Percentiles rank a stretch among this genome's conserved stretches.
These are phyloP conservation scores for Nicotiana attenuata DNA, from an alignment of 257 asterid genomes.

Conservation along the genomic window DNA sequence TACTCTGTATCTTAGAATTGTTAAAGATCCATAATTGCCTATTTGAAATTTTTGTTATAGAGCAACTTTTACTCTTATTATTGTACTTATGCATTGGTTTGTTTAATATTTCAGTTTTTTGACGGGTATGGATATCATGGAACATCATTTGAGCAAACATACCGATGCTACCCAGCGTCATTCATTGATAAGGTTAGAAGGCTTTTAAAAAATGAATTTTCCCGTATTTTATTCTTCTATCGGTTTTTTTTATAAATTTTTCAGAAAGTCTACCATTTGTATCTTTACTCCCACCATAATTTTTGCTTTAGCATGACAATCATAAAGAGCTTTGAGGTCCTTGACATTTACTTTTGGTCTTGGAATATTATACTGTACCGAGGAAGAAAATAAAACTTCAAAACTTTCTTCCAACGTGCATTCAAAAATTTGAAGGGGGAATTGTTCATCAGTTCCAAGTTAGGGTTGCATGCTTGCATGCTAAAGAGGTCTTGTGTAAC, in stretches of 20 bases:
- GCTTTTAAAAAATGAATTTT: neutral
- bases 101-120: conserved; percentile 59
- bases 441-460: neutral
- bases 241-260: too few relatives aligned
- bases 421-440: too few relatives aligned
- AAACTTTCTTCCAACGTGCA: too few relatives aligned
- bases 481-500: neutral
- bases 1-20: neutral
- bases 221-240: neutral
- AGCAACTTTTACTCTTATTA: neutral
- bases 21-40: neutral
- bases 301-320: neutral
- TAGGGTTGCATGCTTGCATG: neutral
- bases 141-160: conserved; percentile 89
- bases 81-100: conserved; percentile 3
- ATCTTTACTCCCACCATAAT: too few relatives aligned
- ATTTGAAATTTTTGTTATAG: neutral
- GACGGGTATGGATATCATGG: conserved; percentile 96
- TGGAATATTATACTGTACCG: too few relatives aligned
- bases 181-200: conserved; percentile 89
- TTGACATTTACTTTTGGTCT: too few relatives aligned
- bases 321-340: too few relatives aligned
- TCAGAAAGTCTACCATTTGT: neutral
- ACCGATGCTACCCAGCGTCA: conserved; percentile 93
- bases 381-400: too few relatives aligned